Evolutionary conservation across 768 basidiomycete species (phyloP).

Genomic region (Leccinum disarticulatum): DNA sequence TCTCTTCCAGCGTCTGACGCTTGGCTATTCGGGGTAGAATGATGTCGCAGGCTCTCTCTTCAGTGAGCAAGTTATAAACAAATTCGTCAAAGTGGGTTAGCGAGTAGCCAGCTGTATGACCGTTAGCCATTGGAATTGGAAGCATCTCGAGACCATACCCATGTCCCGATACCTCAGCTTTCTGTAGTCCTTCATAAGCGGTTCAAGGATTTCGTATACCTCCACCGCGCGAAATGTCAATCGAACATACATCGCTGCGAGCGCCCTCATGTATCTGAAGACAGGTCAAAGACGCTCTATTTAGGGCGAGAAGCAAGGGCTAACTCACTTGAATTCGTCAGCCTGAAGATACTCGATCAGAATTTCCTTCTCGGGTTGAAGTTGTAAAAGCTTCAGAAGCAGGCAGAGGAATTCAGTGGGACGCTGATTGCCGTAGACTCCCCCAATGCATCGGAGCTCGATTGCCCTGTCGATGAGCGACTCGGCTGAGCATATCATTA

Average conservation of each 20-base stretch:
- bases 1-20: slow-evolving; percentile 87
- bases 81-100: slow-evolving; percentile 93
- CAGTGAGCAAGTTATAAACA: slow-evolving; percentile 74
- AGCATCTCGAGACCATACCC: slow-evolving; percentile 48
- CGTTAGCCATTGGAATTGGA: neutral
- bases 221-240: slow-evolving; percentile 91
- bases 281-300: neutral
- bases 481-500: slow-evolving; percentile 59
- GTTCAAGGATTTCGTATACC: slow-evolving; percentile 91
- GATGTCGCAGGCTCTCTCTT: slow-evolving; percentile 95
- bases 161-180: slow-evolving; percentile 82
- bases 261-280: slow-evolving; percentile 84
- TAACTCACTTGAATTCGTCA: slow-evolving; percentile 96
- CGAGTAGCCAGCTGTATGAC: slow-evolving; percentile 69
- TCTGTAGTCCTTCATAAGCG: slow-evolving; percentile 88
- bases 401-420: slow-evolving; percentile 94
- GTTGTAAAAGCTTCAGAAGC: slow-evolving; percentile 89
- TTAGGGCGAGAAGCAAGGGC: neutral
- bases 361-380: slow-evolving; percentile 98
- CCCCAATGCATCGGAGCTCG: slow-evolving; percentile 78
- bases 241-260: slow-evolving; percentile 92
- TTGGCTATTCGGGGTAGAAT: slow-evolving; percentile 89
- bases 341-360: slow-evolving; percentile 91
- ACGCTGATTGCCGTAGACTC: slow-evolving; percentile 92
- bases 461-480: slow-evolving; percentile 92